Base-by-base conservation (phyloP, 441 rosid genomes). In the Erodium trifolium region DNA sequence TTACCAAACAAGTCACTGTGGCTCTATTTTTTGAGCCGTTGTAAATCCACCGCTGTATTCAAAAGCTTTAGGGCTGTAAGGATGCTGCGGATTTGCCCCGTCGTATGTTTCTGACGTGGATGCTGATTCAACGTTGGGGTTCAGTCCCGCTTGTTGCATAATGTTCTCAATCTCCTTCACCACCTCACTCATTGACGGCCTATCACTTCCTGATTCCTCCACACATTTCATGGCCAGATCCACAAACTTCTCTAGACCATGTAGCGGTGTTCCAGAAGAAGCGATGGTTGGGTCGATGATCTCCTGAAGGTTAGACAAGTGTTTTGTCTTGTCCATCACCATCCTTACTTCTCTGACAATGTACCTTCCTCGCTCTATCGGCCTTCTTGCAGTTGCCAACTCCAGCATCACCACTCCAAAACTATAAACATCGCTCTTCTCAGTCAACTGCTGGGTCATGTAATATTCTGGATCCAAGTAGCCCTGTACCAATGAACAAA, bases 401-500 rank as follows among this genome's bases (percentile, higher is more conserved):
- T 93, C 96, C 66, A 93, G 60, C 88, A 91, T 76, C 65, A 87
- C 77, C 68, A 93, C 88, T 67, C 98, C 96, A 63, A 85, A 93
- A 66, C 97, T 87, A 47, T 91, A 93, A n/a, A 93, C 88, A 62
- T 93, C 97, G 12, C 97, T 91, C 83, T 93, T 91, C 77, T 93
- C 97, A 0, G 96, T 93, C 76, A 91, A 75, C 71, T 86, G 92
- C 35, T 93, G 87, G 0, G 94, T 91, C 89, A 88, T 89, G 83
- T 85, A 89, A 69, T 87, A 91, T 70, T 92, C 98, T 0, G 98
- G 97, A 82, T 93, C 97, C 88, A 92, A 34, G 70, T 90, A 84
- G 7, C 93, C 91, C 91, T 90, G 9, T 37, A 23, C 27, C 27
- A 23, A 23, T 23, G 27, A 2, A 23, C 27, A 23, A 23, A 23